A percentile compares a stretch with the other conserved stretches of the same genome.
phyloP scores from a whole-genome alignment of 768 basidiomycete species.

The Ramaria rubella region DNA sequence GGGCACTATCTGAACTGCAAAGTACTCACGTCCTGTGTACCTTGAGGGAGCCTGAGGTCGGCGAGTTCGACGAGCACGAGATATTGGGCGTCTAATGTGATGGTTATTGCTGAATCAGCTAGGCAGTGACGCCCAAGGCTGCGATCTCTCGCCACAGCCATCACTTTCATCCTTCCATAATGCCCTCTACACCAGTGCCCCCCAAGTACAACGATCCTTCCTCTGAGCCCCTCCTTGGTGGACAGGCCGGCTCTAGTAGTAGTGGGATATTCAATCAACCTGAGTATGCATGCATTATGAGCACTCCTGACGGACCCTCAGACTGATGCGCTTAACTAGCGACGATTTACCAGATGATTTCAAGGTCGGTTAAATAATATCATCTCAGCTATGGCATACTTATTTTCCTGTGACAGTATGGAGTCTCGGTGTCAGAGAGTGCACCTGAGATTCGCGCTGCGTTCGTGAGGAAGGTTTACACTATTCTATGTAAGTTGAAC shows the following conservation, averaged over 20 bases:
- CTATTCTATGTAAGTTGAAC: conserved; percentile 65
- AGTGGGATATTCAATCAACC: conserved; percentile 72
- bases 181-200: too few relatives aligned
- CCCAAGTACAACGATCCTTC: conserved; percentile 45
- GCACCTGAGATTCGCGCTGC: conserved; percentile 71
- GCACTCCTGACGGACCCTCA: not conserved
- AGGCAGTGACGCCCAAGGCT: not conserved
- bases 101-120: not conserved
- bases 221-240: conserved; percentile 51
- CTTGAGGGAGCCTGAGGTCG: conserved; percentile 3
- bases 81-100: not conserved
- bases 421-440: conserved; percentile 72
- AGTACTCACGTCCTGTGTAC: conserved; percentile 3
- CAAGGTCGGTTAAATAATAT: conserved; percentile 51
- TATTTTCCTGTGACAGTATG: conserved; percentile 50
- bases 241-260: conserved; percentile 32
- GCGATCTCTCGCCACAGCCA: not conserved
- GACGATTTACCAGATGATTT: conserved; percentile 90
- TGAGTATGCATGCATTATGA: conserved; percentile 14
- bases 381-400: conserved; percentile 1
- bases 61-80: not conserved
- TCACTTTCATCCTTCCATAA: not conserved
- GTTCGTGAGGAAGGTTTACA: conserved; percentile 89
- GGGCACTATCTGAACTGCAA: not conserved
- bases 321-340: not conserved